Conservation (phyloP, 305 asterid genomes). For the Ajuga reptans region DNA sequence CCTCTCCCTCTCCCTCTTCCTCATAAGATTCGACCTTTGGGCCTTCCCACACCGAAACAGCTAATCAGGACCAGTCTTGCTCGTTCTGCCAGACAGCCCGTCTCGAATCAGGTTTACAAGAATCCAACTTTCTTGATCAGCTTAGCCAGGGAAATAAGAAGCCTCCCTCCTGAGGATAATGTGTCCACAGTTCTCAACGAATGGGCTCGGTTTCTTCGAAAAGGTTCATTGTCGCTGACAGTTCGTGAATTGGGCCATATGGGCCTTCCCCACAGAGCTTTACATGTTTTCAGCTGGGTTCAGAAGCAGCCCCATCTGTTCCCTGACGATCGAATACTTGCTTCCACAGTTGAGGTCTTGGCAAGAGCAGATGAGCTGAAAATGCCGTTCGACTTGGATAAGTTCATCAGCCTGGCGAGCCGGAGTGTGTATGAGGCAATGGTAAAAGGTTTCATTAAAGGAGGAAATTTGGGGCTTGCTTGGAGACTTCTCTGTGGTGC, state of each 20-base stretch:
- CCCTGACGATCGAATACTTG: conserved; percentile 79
- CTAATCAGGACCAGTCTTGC: conserved; percentile 39
- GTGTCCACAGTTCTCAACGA: conserved; percentile 59
- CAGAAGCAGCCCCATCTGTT: conserved; percentile 63
- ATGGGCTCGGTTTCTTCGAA: conserved; percentile 70
- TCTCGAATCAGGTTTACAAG: conserved; percentile 63
- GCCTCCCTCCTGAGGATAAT: conserved; percentile 44
- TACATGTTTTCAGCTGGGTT: conserved; percentile 73
- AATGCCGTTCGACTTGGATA: conserved; percentile 53
- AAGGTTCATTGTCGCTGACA: conserved; percentile 78
- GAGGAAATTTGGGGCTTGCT: conserved; percentile 63
- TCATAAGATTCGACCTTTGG: conserved; percentile 58
- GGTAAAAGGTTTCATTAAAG: conserved; percentile 69
- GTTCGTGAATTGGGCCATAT: conserved; percentile 81
- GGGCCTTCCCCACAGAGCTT: conserved; percentile 65
- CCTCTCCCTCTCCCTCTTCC: conserved; percentile 52
- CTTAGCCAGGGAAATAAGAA: conserved; percentile 65
- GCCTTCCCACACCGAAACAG: conserved; percentile 57
- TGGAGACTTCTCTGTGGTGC: conserved; percentile 59
- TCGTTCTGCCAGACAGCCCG: conserved; percentile 36
- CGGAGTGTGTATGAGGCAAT: conserved; percentile 65
- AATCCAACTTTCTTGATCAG: conserved; percentile 73
- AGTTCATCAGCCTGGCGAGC: conserved; percentile 55
- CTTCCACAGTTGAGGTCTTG: conserved; percentile 76
- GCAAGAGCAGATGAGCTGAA: conserved; percentile 66